Base-by-base conservation (phyloP, 257 asterid genomes). In the Solanum chaucha region DNA sequence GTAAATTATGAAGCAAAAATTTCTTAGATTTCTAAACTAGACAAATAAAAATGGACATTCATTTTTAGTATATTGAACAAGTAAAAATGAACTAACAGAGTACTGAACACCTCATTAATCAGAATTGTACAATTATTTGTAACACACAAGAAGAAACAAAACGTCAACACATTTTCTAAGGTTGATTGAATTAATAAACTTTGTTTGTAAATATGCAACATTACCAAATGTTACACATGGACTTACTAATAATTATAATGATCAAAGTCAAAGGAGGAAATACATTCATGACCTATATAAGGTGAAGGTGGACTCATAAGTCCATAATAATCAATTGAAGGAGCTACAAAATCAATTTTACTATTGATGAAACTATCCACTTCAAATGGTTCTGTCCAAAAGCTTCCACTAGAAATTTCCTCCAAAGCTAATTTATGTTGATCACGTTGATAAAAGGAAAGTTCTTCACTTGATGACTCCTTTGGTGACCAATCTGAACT, bases 231-330 rank as follows among this genome's bases (percentile, higher is more conserved):
- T 51, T 51, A 68, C 38, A 28, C 36, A 68, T 12, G 10, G 5
- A 67, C 36, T 78, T 44, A 59, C 68, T 70, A 86, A 59, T 17
- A 86, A 59, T 26, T 40, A 20, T 19, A 64, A 40, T 26, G 22
- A 28, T 82, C 85, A 9, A 82, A 59, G 28, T 84, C 91, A 82
- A 35, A 85, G 6, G 89, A 73, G 82, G 75, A 36, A 10, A 85
- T 26, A 36, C 82, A 72, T 81, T 82, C 91, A 11, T 86, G 87
- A n/a, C 73, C 64, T 10, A 68, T 41, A 35, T 86, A 75, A 58
- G 89, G 89, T n/a, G 89, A 87, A 55, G 90, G 89, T 30, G 92
- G 90, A 77, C 82, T 83, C 36, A 85, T 38, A 26, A 87, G 86
- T 35, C 71, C 89, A 51, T 14, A 46, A 3, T 81, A 32, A 19